Base-by-base conservation (phyloP, 1,284 basidiomycete genomes). In the Bjerkandera adusta region DNA sequence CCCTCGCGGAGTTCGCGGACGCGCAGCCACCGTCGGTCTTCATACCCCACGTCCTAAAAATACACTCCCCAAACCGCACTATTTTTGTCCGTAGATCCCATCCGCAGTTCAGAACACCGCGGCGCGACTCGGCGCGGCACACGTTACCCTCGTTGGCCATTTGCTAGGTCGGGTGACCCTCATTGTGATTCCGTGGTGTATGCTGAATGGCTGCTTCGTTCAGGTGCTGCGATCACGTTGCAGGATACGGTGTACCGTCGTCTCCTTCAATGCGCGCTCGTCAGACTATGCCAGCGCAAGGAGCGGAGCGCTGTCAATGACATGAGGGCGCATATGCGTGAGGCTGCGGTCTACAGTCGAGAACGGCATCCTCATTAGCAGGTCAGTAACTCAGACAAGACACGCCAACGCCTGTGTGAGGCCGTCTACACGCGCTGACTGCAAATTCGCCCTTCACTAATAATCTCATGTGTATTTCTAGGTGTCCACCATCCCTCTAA, bases 1-100 rank as follows among this genome's bases (percentile, higher is more conserved):
- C 76, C 0, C 83, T 87, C 59, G 57, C 58, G 11, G 83, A 83
- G 12, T 88, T 86, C 62, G 66, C 58, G 1, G 59, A 69, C 11
- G 69, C 69, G 11, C 83, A 86, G 25, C 69, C 76, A 2, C 60
- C 65, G 82, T 83, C 52, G 39, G 48, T 42, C 49, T 29, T 12
- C n/a, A 12, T 20, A n/a, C 25, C 6, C n/a, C 13, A 25, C 5
- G 4, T 11, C 22, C 13, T 20, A 7, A 3, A 26, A 11, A 8
- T 5, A 20, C 25, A 30, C 4, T n/a, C 38, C 22, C 32, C 16
- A 5, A 22, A 13, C 7, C 16, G 35, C 1, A 29, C 27, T 36
- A 69, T 68, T 25, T 57, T 68, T 15, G 71, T 71, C 0, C 62
- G 1, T 49, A 56, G 10, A 55, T 75, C 5, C 54, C 73, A 12